Percentiles rank a stretch among this genome's conserved stretches.
Evolutionary conservation across 352 stramenopile species (phyloP).

Genomic region (Globisporangium lucens): DNA sequence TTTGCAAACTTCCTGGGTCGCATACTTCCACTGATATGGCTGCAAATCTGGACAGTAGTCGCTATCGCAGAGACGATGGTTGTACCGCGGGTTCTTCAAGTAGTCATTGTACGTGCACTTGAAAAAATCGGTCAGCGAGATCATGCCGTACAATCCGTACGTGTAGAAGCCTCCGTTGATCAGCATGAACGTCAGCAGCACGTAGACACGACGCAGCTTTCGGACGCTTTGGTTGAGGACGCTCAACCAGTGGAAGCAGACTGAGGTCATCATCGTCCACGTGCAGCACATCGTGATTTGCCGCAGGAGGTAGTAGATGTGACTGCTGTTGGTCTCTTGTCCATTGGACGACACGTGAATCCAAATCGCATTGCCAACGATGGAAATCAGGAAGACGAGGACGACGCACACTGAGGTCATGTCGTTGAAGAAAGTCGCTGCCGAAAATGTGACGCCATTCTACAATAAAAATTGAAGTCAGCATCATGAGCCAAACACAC

Average conservation of each 20-base stretch:
- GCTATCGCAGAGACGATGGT: conserved; percentile 53
- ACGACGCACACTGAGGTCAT: conserved; percentile 79
- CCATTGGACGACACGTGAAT: conserved; percentile 65
- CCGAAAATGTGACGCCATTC: conserved; percentile 81
- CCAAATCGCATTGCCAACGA: conserved; percentile 80
- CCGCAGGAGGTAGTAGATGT: conserved; percentile 74
- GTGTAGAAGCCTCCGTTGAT: conserved; percentile 68
- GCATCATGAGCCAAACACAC: neutral
- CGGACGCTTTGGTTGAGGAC: conserved; percentile 70
- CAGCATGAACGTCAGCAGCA: conserved; percentile 60
- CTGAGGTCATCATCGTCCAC: conserved; percentile 86
- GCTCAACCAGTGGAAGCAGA: conserved; percentile 83
- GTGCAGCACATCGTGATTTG: conserved; percentile 68
- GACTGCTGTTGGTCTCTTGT: conserved; percentile 39
- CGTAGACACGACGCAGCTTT: conserved; percentile 42
- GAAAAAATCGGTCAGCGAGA: conserved; percentile 75
- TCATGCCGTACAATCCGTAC: conserved; percentile 60
- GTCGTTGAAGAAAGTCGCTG: conserved; percentile 79
- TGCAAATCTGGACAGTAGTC: conserved; percentile 83
- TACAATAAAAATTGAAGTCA: conserved; percentile 16
- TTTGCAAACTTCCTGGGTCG: conserved; percentile 57
- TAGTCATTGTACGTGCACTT: conserved; percentile 88
- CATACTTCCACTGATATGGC: conserved; percentile 78
- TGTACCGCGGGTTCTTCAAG: conserved; percentile 80
- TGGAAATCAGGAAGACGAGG: conserved; percentile 66